Evolutionary conservation across 768 basidiomycete genomes (phyloP), one percentile per base, ranked within the genome.

Genomic region (Agrocybe praecox): DNA sequence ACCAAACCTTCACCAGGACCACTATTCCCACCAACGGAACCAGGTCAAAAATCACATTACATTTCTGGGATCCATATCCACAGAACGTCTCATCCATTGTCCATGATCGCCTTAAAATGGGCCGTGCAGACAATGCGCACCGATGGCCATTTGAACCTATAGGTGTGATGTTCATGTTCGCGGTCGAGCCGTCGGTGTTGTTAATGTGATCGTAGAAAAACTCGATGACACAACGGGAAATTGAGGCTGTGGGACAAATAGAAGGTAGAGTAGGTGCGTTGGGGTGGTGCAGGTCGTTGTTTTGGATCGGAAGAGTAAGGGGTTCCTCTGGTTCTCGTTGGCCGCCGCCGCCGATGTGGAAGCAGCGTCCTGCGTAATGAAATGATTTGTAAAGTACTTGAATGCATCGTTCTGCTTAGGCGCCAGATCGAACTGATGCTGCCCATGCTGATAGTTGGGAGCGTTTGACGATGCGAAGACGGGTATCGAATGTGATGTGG

Each of bases 401-500:
- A 55, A 51, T 21, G n/a, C 15, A 5, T 47, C 51, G n/a, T 47
- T 6, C 2, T 46, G n/a, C 1, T 32, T n/a, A 18, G 22, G 12
- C 15, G n/a, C n/a, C n/a, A 14, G 19, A 6, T 4, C 2, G 17
- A 26, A n/a, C 10, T 49, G 47, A 33, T 21, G 36, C 29, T 24
- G 46, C 3, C 52, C 52, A 2, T 48, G 40, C 22, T 62, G 57
- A 15, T 57, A 45, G 19, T 49, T 43, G 17, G 60, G 36, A 6
- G 54, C 44, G 2, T 61, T 24, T 74, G 78, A 1, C 0, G 64
- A 52, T 6, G 74, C 56, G 57, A 82, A 74, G 69, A 77, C 78
- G 0, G 81, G 73, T 0, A 77, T 53, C 0, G 74, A 67, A 0
- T 83, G 81, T 12, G 84, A 62, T 0, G 79, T 65, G 45, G 83